Evolutionary conservation across 2,329 filamentous ascomycete species (phyloP).

Genomic region (Beauveria brongniartii): DNA sequence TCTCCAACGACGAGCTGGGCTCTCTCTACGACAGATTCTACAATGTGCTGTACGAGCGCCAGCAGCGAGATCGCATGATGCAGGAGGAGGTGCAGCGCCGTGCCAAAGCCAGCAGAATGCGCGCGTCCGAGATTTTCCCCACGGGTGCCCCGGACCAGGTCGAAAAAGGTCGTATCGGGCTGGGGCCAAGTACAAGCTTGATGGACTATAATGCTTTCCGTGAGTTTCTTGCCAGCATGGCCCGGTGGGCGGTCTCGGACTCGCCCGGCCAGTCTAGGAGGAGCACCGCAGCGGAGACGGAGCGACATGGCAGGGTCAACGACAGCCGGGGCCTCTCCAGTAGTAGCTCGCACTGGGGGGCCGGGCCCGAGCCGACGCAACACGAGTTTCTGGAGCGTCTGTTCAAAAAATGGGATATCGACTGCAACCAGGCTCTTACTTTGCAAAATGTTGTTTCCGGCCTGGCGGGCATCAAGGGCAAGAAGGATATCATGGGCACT

Average conservation of each 20-base stretch:
- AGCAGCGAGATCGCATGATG: slow-evolving; percentile 71
- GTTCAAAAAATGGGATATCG: slow-evolving; percentile 81
- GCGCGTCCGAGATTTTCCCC: slow-evolving; percentile 31
- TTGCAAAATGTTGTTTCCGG: slow-evolving; percentile 90
- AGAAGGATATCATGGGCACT: slow-evolving; percentile 91
- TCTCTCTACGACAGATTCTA: slow-evolving; percentile 94
- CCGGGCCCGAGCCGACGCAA: slow-evolving; percentile 64
- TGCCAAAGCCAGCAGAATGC: slow-evolving; percentile 47
- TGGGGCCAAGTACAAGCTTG: slow-evolving; percentile 79
- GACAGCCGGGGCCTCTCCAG: slow-evolving; percentile 43
- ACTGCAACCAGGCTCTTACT: slow-evolving; percentile 67
- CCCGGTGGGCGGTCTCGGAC: slow-evolving; percentile 90
- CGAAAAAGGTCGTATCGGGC: slow-evolving; percentile 78
- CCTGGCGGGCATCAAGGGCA: slow-evolving; percentile 84
- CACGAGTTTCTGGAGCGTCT: slow-evolving; percentile 90
- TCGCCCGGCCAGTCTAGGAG: slow-evolving; percentile 55
- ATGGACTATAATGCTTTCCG: slow-evolving; percentile 98
- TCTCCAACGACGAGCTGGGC: slow-evolving; percentile 78
- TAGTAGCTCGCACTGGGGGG: slow-evolving; percentile 44
- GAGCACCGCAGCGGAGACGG: slow-evolving; percentile 39
- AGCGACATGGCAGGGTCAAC: slow-evolving; percentile 51
- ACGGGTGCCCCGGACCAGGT: slow-evolving; percentile 40
- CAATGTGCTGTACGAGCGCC: slow-evolving; percentile 79
- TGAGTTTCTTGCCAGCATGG: slow-evolving; percentile 82
- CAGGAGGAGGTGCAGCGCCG: slow-evolving; percentile 66